These are phyloP conservation scores for Aristolochia contorta DNA, from an alignment of 164 flowering plant genomes.

Conservation along the genomic window DNA sequence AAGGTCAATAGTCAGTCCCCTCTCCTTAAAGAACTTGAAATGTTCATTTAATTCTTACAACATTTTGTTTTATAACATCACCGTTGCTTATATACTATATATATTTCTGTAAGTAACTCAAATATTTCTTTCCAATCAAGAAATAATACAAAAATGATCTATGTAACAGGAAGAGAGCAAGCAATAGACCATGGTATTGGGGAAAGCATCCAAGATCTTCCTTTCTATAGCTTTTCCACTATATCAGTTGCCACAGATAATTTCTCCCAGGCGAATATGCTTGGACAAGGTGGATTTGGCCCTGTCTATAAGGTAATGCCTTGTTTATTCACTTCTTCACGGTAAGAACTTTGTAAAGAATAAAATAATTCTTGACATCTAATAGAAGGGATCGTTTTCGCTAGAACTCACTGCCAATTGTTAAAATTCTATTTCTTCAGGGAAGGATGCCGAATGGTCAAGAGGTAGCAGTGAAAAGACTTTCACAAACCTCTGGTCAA, in stretches of 20 bases:
- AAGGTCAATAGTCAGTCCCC: neutral
- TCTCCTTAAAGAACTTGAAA: neutral
- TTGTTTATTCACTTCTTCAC: neutral
- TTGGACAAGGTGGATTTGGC: slow-evolving; percentile 16
- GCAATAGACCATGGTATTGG: neutral
- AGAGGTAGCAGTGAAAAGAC: slow-evolving; percentile 2
- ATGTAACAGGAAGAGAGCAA: neutral
- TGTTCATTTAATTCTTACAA: neutral
- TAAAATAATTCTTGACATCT: neutral
- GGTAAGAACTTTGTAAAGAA: neutral
- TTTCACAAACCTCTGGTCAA: slow-evolving; percentile 2
- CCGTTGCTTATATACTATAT: neutral
- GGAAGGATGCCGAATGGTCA: neutral
- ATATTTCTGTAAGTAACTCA: neutral
- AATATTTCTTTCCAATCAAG: neutral
- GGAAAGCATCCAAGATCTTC: neutral
- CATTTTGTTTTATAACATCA: neutral
- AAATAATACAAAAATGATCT: neutral
- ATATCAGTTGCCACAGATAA: slow-evolving; percentile 13
- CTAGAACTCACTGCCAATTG: neutral
- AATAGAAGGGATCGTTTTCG: neutral
- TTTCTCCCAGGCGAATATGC: slow-evolving; percentile 8
- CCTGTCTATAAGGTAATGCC: slow-evolving; percentile 8
- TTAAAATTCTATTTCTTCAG: neutral
- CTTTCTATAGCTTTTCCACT: slow-evolving; percentile 5